A percentile compares a stretch with the other conserved stretches of the same genome.
phyloP scores from a whole-genome alignment of 2,329 filamentous ascomycete genomes.

The Penicillium verrucosum region DNA sequence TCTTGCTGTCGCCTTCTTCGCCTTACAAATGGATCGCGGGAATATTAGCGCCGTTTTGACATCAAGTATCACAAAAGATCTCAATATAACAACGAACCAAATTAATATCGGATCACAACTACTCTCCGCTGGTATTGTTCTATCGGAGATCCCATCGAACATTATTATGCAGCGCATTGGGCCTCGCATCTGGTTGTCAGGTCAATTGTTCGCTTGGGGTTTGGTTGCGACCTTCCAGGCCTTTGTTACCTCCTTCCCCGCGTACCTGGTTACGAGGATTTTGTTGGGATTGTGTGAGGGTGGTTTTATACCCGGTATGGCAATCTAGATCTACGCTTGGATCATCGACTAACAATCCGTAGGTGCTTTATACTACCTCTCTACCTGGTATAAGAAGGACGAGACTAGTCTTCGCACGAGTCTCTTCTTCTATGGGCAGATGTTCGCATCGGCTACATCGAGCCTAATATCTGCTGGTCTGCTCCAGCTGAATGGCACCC shows the following conservation, averaged over 20 bases:
- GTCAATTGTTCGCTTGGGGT: constrained; percentile 54
- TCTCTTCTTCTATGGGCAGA: constrained; percentile 57
- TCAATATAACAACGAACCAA: constrained; percentile 51
- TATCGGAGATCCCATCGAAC: constrained; percentile 51
- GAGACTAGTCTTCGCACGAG: constrained; percentile 54
- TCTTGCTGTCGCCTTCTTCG: constrained; percentile 31
- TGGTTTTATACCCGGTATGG: constrained; percentile 53
- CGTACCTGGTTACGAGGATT: constrained; percentile 51
- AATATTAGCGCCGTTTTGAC: constrained; percentile 53
- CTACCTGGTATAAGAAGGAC: constrained; percentile 54
- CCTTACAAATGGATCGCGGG: constrained; percentile 32
- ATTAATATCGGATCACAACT: constrained; percentile 56
- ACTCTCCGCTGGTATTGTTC: constrained; percentile 51
- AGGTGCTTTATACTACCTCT: constrained; percentile 45
- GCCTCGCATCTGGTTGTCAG: constrained; percentile 53
- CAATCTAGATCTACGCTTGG: no score
- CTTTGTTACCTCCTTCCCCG: constrained; percentile 48
- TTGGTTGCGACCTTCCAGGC: constrained; percentile 55
- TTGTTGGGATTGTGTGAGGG: constrained; percentile 54
- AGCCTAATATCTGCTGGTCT: constrained; percentile 40
- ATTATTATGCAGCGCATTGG: constrained; percentile 54
- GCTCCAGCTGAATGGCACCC: constrained; percentile 50
- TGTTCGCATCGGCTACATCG: constrained; percentile 48
- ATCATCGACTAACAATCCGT: background rate
- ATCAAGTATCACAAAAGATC: constrained; percentile 51